phyloP scores from a whole-genome alignment of 192 early-diverging fungal species.

The Glomus cerebriforme region DNA sequence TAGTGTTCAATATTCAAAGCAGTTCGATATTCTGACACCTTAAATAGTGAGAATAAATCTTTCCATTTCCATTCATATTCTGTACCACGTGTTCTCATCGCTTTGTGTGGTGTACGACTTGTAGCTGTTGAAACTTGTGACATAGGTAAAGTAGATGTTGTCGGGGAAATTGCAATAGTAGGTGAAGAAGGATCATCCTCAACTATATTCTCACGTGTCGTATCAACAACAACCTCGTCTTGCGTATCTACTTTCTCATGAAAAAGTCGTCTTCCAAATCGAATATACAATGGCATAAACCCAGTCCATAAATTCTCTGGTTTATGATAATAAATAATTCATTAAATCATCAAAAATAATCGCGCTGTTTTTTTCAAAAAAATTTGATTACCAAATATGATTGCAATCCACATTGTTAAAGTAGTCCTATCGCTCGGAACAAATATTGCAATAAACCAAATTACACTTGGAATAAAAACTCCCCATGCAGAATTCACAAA shows the following conservation, averaged over 20 bases:
- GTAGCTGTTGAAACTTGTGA: background rate
- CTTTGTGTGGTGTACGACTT: background rate
- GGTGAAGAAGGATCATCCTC: background rate
- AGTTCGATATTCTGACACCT: slow-evolving; percentile 23
- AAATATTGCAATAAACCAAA: slow-evolving; percentile 22
- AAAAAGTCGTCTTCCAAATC: background rate
- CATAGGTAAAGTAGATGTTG: background rate
- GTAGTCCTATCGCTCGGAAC: background rate
- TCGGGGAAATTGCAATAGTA: background rate
- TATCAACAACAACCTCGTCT: background rate
- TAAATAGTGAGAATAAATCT: slow-evolving; percentile 7
- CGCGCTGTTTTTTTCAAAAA: background rate
- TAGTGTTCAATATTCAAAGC: slow-evolving; percentile 48
- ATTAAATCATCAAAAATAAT: background rate
- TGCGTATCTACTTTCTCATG: background rate
- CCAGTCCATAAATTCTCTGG: background rate
- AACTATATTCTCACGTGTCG: background rate
- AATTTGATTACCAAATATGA: slow-evolving; percentile 20
- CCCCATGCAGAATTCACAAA: slow-evolving; percentile 23
- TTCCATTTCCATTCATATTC: slow-evolving; percentile 31
- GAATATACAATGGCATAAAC: background rate
- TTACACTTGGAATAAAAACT: slow-evolving; percentile 14
- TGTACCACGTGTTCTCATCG: slow-evolving; percentile 27
- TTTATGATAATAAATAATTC: too few relatives aligned
- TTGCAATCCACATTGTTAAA: background rate